Evolutionary conservation across 208 protist genomes (phyloP), one percentile per base, ranked within the genome.

Genomic region (Endotrypanum monterogeii): DNA sequence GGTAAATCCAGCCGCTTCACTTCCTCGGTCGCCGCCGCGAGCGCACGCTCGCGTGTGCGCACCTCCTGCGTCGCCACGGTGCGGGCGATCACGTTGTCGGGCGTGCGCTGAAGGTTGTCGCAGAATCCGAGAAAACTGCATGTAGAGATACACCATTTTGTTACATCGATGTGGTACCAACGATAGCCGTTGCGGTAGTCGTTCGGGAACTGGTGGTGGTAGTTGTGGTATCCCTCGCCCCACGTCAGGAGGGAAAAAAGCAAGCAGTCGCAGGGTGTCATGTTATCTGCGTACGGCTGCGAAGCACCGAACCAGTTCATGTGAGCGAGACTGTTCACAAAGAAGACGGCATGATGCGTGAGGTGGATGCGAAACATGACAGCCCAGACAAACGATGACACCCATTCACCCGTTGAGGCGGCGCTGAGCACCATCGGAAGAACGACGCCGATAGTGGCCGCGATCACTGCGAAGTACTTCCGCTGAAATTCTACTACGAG

Each of bases 191-290:
- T 96, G 62, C 91, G 84, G 81, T 97, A 98, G 81, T 96, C 93
- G 63, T 92, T 82, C 28, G 92, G 83, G 82, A 97, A 98, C 65
- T 93, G 89, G 78, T 98, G 94, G 76, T 98, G 94, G 83, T 90
- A 96, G 83, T 98, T 95, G 86, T 98, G 92, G 85, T 94, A 96
- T 51, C 94, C 94, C 84, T 98, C 94, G 39, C 92, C 92, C 65
- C 95, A 87, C 23, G 91, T 89, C 58, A 92, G 57, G 39, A 97
- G 68, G 23, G 91, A 82, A 44, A 82, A 93, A 41, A 94, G 48
- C 48, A 89, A 55, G 61, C 86, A 95, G 82, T 98, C 90, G 76
- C 89, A 85, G 35, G 91, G 85, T 11, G 89, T 85, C 71, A 86
- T 84, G 41, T 81, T 69, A 63, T 96, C 87, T 25, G 87, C 88